phyloP scores from a whole-genome alignment of 2,329 filamentous ascomycete genomes.

The Sclerotinia glacialis region DNA sequence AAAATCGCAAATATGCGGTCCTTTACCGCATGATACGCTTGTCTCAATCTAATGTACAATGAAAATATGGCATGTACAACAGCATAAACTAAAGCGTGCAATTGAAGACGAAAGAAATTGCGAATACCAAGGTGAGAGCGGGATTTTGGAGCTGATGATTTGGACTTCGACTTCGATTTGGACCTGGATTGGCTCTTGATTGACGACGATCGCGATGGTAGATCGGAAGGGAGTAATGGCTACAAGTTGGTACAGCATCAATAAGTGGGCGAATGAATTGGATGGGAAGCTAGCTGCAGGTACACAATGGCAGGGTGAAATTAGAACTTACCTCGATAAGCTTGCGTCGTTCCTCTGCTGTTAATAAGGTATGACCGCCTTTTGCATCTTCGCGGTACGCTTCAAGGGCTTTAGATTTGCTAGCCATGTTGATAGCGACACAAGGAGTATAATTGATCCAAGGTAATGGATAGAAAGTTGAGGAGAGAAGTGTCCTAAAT shows the following conservation, averaged over 20 bases:
- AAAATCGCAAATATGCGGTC: conserved; percentile 78
- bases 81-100: conserved; percentile 66
- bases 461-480: neutral
- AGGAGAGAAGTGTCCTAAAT: conserved; percentile 9
- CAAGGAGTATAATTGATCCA: neutral
- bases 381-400: conserved; percentile 48
- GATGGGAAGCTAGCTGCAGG: conserved; percentile 18
- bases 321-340: conserved; percentile 44
- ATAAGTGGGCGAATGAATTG: conserved; percentile 25
- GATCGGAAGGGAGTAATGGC: conserved; percentile 39
- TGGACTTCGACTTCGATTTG: conserved; percentile 34
- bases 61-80: conserved; percentile 80
- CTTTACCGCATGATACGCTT: conserved; percentile 73
- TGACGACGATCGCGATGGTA: conserved; percentile 28
- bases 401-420: conserved; percentile 27
- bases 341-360: conserved; percentile 46
- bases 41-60: conserved; percentile 78
- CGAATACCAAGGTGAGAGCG: conserved; percentile 53
- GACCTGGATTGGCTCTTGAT: conserved; percentile 19
- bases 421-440: conserved; percentile 15
- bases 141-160: conserved; percentile 26
- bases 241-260: conserved; percentile 22
- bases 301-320: conserved; percentile 16
- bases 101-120: conserved; percentile 58
- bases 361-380: conserved; percentile 44